These are phyloP conservation scores for Daedaleopsis nitida DNA, from an alignment of 768 basidiomycete genomes.

Conservation along the genomic window DNA sequence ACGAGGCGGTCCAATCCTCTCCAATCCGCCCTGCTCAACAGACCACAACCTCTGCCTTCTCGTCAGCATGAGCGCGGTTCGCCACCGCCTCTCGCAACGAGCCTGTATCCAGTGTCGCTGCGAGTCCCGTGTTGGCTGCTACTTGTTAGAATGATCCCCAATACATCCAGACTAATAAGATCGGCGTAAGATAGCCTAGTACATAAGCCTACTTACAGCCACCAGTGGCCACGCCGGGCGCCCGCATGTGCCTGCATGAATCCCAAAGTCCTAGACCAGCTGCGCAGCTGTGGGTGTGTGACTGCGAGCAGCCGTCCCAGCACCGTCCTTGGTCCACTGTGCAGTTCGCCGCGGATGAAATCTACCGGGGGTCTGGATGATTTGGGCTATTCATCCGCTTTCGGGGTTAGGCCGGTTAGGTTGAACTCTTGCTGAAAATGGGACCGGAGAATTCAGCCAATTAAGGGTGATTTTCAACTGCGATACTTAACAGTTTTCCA, in stretches of 20 bases:
- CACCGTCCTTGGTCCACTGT: too few species aligned
- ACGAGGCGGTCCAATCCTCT: conserved; percentile 16
- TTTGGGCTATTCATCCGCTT: too few species aligned
- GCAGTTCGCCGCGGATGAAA: too few species aligned
- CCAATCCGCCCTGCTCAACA: neutral
- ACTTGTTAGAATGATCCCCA: neutral
- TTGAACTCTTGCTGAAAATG: too few species aligned
- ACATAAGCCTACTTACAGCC: too few species aligned
- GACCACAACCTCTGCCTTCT: neutral
- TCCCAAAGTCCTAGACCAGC: neutral
- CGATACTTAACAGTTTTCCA: too few species aligned
- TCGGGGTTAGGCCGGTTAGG: too few species aligned
- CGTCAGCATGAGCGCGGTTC: neutral
- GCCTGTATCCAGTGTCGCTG: neutral
- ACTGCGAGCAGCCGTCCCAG: neutral
- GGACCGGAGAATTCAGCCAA: too few species aligned
- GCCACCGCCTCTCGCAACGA: neutral
- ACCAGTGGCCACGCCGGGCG: too few species aligned
- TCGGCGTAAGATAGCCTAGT: neutral
- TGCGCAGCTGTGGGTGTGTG: neutral
- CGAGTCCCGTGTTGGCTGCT: neutral
- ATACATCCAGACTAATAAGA: neutral
- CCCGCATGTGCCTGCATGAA: neutral
- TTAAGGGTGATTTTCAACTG: too few species aligned
- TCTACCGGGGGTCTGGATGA: too few species aligned